Conservation (phyloP, 2,329 filamentous ascomycete genomes). For the Cylindrodendrum hubeiense region DNA sequence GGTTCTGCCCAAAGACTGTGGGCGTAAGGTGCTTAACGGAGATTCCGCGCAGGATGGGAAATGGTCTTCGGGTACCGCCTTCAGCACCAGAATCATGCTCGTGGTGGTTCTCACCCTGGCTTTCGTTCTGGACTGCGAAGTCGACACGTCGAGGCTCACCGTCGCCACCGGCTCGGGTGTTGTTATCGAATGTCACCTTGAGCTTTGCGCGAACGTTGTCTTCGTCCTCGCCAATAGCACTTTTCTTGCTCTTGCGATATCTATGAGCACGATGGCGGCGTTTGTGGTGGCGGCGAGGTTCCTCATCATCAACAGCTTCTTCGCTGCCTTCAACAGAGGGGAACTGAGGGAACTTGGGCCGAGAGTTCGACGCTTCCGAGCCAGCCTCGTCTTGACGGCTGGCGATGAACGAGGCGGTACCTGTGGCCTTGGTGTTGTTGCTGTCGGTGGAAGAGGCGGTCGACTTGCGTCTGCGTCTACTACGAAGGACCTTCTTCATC, state of each 20-base stretch:
- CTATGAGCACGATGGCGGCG: constrained; percentile 52
- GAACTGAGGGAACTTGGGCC: constrained; percentile 51
- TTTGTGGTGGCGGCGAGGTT: constrained; percentile 49
- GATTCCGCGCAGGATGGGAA: constrained; percentile 68
- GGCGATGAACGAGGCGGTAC: constrained; percentile 56
- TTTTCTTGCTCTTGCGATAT: constrained; percentile 57
- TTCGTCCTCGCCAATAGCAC: constrained; percentile 51
- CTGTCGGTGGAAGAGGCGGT: constrained; percentile 78
- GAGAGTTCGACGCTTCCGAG: constrained; percentile 54
- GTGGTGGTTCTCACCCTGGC: constrained; percentile 42
- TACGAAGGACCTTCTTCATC: constrained; percentile 80
- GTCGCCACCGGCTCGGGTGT: constrained; percentile 31
- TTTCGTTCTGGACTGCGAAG: constrained; percentile 59
- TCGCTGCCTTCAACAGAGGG: constrained; percentile 55
- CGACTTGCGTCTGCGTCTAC: constrained; percentile 80
- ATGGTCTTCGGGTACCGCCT: constrained; percentile 55
- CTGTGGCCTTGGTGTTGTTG: constrained; percentile 47
- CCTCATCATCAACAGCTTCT: constrained; percentile 61
- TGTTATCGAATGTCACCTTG: constrained; percentile 44
- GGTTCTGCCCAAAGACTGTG: constrained; percentile 72
- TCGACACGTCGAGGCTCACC: constrained; percentile 69
- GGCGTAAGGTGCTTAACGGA: constrained; percentile 78
- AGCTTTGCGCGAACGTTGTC: constrained; percentile 47
- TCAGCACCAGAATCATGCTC: constrained; percentile 38
- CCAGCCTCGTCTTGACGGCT: constrained; percentile 52